phyloP scores from a whole-genome alignment of 352 stramenopile genomes.

The Aphanomyces astaci region DNA sequence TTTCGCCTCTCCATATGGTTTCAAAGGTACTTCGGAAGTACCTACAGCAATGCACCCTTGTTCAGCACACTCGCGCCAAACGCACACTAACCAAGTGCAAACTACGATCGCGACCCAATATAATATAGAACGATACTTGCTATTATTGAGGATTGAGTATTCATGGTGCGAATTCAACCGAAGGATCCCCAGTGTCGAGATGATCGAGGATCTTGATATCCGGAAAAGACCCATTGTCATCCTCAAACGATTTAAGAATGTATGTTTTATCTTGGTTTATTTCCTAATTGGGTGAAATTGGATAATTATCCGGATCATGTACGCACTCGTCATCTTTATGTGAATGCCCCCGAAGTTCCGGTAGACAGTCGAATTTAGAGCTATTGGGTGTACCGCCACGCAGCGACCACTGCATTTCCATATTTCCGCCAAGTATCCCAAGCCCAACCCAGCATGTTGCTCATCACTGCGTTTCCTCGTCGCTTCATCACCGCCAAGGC shows the following conservation, averaged over 20 bases:
- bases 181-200: not conserved
- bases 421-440: not conserved
- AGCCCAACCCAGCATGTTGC: slow-evolving; percentile 38
- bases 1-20: too few species aligned
- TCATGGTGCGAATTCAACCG: not conserved
- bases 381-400: not conserved
- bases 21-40: too few species aligned
- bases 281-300: not conserved
- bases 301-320: not conserved
- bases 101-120: too few species aligned
- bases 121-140: too few species aligned
- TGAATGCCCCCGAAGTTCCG: not conserved
- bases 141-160: too few species aligned
- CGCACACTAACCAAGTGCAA: too few species aligned
- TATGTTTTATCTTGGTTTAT: not conserved
- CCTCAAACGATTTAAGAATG: not conserved
- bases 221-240: not conserved
- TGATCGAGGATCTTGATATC: too few species aligned
- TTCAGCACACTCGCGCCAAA: too few species aligned
- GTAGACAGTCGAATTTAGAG: not conserved
- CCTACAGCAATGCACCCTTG: too few species aligned
- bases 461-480: slow-evolving; percentile 72
- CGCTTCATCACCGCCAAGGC: slow-evolving; percentile 71
- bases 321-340: not conserved
- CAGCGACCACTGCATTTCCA: not conserved